Percentiles rank a stretch among this genome's conserved stretches.
phyloP scores from a whole-genome alignment of 2,329 filamentous ascomycete species.

The Pleoardoris graminearum region DNA sequence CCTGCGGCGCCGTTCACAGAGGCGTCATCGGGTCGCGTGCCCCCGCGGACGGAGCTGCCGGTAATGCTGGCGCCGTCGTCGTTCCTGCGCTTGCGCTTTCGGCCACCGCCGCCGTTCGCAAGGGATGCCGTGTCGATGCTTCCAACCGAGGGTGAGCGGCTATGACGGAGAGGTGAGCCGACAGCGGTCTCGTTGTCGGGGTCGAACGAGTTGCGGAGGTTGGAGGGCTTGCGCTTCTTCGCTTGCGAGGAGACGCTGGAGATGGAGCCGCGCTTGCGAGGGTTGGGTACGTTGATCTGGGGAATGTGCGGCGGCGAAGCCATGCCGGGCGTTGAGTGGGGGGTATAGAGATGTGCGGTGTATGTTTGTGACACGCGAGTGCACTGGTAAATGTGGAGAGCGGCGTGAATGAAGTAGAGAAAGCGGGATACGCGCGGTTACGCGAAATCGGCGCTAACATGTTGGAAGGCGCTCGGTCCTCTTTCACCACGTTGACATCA shows the following conservation, averaged over 20 bases:
- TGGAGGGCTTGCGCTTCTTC: conserved; percentile 74
- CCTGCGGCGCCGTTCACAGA: conserved; percentile 21
- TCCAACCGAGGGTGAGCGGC: conserved; percentile 69
- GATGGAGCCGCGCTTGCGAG: conserved; percentile 66
- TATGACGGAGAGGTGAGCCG: conserved; percentile 57
- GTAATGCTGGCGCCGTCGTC: conserved; percentile 40
- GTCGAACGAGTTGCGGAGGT: conserved; percentile 78
- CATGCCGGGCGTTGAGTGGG: conserved; percentile 49
- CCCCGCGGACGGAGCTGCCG: conserved; percentile 41
- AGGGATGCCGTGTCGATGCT: conserved; percentile 58
- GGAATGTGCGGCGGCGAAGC: conserved; percentile 62
- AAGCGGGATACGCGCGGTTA: conserved; percentile 2
- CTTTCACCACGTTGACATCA: not conserved
- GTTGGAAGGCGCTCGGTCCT: not conserved
- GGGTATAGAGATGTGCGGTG: not conserved
- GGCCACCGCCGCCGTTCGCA: conserved; percentile 49
- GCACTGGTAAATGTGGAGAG: too few relatives aligned
- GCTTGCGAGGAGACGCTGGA: conserved; percentile 52
- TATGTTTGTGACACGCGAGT: too few relatives aligned
- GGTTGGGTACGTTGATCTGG: conserved; percentile 52
- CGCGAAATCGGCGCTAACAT: not conserved
- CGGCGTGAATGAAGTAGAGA: not conserved
- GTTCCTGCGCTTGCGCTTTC: conserved; percentile 61
- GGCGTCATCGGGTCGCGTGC: conserved; percentile 12
- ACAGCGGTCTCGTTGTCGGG: conserved; percentile 59